Base-by-base conservation (phyloP, 208 protist species). In the Tetramitus jugosus region DNA sequence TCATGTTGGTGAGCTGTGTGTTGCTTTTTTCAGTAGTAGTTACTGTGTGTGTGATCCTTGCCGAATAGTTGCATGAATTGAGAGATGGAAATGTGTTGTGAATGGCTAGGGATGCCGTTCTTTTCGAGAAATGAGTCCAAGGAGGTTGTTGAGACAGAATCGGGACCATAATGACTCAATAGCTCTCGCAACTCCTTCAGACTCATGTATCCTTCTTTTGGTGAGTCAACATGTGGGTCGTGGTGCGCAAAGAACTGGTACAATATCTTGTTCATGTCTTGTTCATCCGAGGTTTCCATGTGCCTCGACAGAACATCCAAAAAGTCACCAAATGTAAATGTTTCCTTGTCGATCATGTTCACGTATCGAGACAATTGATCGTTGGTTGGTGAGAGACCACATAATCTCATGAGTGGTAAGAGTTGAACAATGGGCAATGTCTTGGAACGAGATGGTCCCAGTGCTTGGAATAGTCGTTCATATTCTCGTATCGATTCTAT, bases 271-370 rank as follows among this genome's bases (percentile, higher is more conserved):
- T 69, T 42, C 2, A 29, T 43, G 3, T 69, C 62, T 0, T n/a
- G 6, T 4, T 43, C 39, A 37, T 13, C 29, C 33, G 37, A 29
- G 1, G 43, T 43, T 42, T 69, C 62, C 2, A 37, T 37, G 26
- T 69, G 62, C 13, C 35, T 69, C 20, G 26, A 37, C 29, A 69
- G 10, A 31, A 69, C 26, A 69, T 69, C 62, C 1, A 69, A 42
- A 40, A 69, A 69, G 31, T 69, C 62, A 31, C 62, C 62, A 69
- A 69, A 69, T 3, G 62, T 45, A 69, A 69, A 69, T 4, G 26
- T 26, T 45, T 45, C 62, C 37, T 69, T 29, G 43, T 29, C 35
- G 26, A 20, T 13, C 33, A 43, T 45, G 3, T 69, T 43, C 35
- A 31, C 23, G 31, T 69, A 29, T 13, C 20, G 23, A 13, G 43